Conservation (phyloP, 192 early-diverging fungal genomes). For the Haplosporangium gracile region DNA sequence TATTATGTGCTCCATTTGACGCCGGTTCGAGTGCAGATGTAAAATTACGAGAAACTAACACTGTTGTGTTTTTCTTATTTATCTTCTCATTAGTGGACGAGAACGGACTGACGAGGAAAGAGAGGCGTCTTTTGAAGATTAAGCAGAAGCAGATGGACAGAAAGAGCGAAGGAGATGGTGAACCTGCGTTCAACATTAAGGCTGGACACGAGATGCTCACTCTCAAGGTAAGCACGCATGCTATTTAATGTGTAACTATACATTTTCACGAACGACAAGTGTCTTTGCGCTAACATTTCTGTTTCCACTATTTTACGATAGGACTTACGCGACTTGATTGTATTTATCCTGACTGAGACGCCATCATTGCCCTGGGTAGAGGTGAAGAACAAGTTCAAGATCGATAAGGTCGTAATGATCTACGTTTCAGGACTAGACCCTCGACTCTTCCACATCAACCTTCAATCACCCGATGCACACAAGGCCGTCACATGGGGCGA, state of each 20-base stretch:
- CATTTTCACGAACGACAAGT: not conserved
- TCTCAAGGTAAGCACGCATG: slow-evolving; percentile 13
- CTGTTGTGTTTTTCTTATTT: not conserved
- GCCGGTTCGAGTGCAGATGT: not conserved
- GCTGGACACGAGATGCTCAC: slow-evolving; percentile 34
- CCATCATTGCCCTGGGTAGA: slow-evolving; percentile 46
- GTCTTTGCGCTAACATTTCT: not conserved
- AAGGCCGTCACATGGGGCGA: slow-evolving; percentile 17
- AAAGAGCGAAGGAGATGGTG: slow-evolving; percentile 33
- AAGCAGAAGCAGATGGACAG: slow-evolving; percentile 28
- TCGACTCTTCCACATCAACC: slow-evolving; percentile 47
- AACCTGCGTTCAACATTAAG: slow-evolving; percentile 23
- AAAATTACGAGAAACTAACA: not conserved
- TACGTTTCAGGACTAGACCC: slow-evolving; percentile 61
- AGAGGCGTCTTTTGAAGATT: slow-evolving; percentile 36
- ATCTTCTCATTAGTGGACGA: not conserved
- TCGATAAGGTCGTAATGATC: slow-evolving; percentile 58
- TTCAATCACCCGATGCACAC: slow-evolving; percentile 36
- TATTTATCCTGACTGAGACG: slow-evolving; percentile 59
- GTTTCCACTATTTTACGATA: not conserved
- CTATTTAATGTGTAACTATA: not conserved
- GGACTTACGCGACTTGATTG: slow-evolving; percentile 60
- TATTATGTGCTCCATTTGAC: not conserved
- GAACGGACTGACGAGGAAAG: slow-evolving; percentile 43
- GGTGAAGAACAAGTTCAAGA: slow-evolving; percentile 47